These are phyloP conservation scores for Quercus dentata DNA, from an alignment of 306 rosid species.

Conservation along the genomic window DNA sequence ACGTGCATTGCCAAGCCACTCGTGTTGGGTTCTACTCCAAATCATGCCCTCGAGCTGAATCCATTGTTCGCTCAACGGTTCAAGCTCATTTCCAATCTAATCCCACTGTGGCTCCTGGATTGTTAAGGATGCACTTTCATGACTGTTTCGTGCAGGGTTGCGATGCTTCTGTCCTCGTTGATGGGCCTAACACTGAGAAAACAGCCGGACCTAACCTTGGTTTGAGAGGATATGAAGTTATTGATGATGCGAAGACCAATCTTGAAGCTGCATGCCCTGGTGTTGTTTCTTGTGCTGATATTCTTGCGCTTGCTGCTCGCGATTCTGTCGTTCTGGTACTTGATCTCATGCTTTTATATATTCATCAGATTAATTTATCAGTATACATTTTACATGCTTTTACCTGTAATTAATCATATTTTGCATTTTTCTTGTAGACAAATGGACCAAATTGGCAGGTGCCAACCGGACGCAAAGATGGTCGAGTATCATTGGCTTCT, in stretches of 20 bases:
- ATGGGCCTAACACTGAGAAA: constrained; percentile 20
- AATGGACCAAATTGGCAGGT: no score
- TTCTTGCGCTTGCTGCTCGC: constrained; percentile 50
- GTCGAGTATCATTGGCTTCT: constrained; percentile 44
- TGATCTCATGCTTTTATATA: no score
- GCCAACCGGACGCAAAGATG: no score
- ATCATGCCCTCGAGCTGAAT: constrained; percentile 39
- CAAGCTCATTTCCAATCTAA: constrained; percentile 26
- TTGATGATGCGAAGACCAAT: constrained; percentile 42
- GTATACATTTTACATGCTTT: constrained; percentile 32
- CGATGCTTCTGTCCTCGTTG: constrained; percentile 40
- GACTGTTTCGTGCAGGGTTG: constrained; percentile 54
- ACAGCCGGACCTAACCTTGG: constrained; percentile 22
- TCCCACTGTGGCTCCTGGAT: constrained; percentile 29
- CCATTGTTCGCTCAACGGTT: constrained; percentile 39
- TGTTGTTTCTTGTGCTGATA: constrained; percentile 53
- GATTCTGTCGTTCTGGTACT: constrained; percentile 54
- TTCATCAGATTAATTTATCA: not conserved
- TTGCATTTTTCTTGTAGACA: no score
- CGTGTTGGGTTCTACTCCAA: constrained; percentile 32
- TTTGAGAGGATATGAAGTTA: constrained; percentile 40
- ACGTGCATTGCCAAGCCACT: constrained; percentile 30
- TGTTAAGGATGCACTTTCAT: constrained; percentile 50
- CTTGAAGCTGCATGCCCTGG: constrained; percentile 55
- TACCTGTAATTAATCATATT: no score